Evolutionary conservation across 140 eudicot genomes (phyloP), one percentile per base, ranked within the genome.

Genomic region (Erigeron philadelphicus): DNA sequence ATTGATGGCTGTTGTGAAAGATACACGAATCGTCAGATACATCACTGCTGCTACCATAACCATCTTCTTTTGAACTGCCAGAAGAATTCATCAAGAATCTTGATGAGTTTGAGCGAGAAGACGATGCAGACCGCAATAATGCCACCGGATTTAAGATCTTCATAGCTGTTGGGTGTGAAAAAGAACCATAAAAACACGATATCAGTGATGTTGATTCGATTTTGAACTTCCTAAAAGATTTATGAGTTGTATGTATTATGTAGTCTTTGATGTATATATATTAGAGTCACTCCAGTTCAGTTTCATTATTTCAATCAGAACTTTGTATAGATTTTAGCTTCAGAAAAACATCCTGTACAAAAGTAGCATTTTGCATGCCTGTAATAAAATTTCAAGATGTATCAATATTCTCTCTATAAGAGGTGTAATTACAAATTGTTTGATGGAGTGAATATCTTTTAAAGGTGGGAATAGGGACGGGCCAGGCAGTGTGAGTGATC

Each of bases 81-180:
- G 95, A 84, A 67, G 90, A 59, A 64, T 75, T 89, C 55, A 78
- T 66, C 66, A 85, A 64, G 80, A 83, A 87, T 79, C 99, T 87
- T 35, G 96, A 84, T 49, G 99, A 93, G 35, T 90, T 80, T 48
- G 99, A 85, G 45, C 97, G 85, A 16, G 99, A 93, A 45, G 99
- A 93, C 63, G 98, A 92, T 49, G 84, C 98, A 61, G 99, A 93
- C 64, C 99, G 87, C 58, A 93, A 70, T 70, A 93, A 74, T 50
- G 99, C 95, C 38, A 89, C 89, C 0, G 99, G 99, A 75, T 93
- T 93, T 82, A 93, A 81, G 64, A 93, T 85, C 75, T 89, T 89
- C 88, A 85, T 78, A 45, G 89, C 97, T 91, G 89, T 74, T 71
- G 58, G 23, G 66, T 11, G 2, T 11, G 2, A 65, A 18, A 50